A percentile compares a stretch with the other conserved stretches of the same genome.
phyloP scores from a whole-genome alignment of 1,284 basidiomycete genomes.

The Fomitopsis palustris region DNA sequence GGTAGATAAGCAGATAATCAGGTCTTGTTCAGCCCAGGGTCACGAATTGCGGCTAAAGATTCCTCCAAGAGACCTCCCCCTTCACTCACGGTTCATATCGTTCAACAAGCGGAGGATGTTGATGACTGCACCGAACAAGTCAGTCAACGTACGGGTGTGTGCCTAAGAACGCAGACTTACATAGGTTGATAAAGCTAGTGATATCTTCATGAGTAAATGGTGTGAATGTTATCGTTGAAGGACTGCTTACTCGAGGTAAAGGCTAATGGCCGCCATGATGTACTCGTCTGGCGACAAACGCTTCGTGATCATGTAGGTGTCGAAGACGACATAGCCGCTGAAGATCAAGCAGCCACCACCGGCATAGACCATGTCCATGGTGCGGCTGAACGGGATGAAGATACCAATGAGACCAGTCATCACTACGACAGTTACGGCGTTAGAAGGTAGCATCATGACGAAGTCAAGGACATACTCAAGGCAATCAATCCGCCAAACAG shows the following conservation, averaged over 20 bases:
- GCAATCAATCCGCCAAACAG: slow-evolving; percentile 76
- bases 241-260: slow-evolving; percentile 77
- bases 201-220: slow-evolving; percentile 3
- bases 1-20: neutral
- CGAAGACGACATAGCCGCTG: slow-evolving; percentile 81
- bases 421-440: slow-evolving; percentile 35
- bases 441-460: neutral
- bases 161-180: slow-evolving; percentile 16
- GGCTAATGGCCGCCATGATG: slow-evolving; percentile 80
- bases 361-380: slow-evolving; percentile 78
- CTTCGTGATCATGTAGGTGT: slow-evolving; percentile 82
- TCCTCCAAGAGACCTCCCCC: neutral
- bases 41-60: neutral
- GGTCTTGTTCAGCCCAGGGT: too few relatives aligned
- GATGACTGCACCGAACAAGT: slow-evolving; percentile 23
- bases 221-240: slow-evolving; percentile 19
- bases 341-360: slow-evolving; percentile 78
- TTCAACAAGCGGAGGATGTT: slow-evolving; percentile 31
- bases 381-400: slow-evolving; percentile 77
- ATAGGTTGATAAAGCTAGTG: slow-evolving; percentile 31
- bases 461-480: slow-evolving; percentile 45
- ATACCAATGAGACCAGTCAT: slow-evolving; percentile 76
- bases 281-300: slow-evolving; percentile 84
- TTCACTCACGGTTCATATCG: slow-evolving; percentile 11
- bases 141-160: neutral